These are phyloP conservation scores for Centrapalus pauciflorus DNA, from an alignment of 129 eudicot genomes.

Conservation along the genomic window DNA sequence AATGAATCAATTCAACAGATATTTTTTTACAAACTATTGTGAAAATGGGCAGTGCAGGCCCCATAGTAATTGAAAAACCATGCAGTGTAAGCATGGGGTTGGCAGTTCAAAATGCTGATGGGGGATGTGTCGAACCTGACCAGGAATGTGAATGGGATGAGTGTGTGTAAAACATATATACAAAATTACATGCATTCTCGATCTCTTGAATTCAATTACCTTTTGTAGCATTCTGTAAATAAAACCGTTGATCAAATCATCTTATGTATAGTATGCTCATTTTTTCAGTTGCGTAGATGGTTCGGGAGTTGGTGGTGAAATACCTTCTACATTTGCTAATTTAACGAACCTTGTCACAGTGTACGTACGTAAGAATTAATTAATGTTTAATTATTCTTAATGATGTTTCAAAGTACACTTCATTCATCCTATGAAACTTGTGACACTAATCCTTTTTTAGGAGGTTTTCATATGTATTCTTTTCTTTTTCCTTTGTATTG, in stretches of 20 bases:
- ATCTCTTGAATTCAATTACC: too few species aligned
- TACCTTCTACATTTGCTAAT: slow-evolving; percentile 61
- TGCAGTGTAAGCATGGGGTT: too few species aligned
- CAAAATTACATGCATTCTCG: too few species aligned
- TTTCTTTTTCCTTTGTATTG: background rate
- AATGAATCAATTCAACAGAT: too few species aligned
- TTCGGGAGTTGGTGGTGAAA: slow-evolving; percentile 61
- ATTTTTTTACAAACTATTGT: too few species aligned
- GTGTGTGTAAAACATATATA: too few species aligned
- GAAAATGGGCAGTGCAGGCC: too few species aligned
- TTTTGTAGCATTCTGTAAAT: background rate
- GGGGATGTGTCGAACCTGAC: too few species aligned
- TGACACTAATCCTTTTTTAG: background rate
- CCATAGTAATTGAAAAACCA: too few species aligned
- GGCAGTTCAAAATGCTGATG: too few species aligned
- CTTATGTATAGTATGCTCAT: background rate
- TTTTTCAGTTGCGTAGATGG: slow-evolving; percentile 59
- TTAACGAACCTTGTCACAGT: slow-evolving; percentile 39
- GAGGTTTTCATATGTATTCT: background rate
- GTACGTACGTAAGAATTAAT: slow-evolving; percentile 60
- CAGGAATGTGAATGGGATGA: too few species aligned
- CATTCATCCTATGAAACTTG: background rate
- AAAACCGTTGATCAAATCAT: background rate
- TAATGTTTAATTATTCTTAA: background rate
- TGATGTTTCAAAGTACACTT: background rate